Conservation (phyloP, 306 rosid species). For the Vigna reflexopilosa region DNA sequence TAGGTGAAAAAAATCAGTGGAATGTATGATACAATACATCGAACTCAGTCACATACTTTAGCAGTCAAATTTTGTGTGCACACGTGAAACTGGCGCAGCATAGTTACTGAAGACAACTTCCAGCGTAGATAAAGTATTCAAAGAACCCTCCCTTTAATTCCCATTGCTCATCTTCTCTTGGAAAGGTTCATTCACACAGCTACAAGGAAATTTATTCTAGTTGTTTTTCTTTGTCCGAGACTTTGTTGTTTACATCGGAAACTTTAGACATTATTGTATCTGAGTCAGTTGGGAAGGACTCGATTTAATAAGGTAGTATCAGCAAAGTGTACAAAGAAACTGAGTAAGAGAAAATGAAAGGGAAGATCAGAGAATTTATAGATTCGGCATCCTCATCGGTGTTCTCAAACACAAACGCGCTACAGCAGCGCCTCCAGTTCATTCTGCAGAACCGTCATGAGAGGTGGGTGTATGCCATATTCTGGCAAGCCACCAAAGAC, state of each 20-base stretch:
- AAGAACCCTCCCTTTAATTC: neutral
- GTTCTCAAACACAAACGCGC: conserved; percentile 27
- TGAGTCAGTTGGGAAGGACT: too few relatives aligned
- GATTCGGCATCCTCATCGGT: conserved; percentile 36
- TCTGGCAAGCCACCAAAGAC: conserved; percentile 56
- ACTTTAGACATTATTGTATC: neutral
- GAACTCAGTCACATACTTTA: neutral
- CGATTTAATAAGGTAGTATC: neutral
- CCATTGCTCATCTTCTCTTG: neutral
- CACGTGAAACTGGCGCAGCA: conserved; percentile 31
- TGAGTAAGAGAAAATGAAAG: conserved; percentile 12
- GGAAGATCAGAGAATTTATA: neutral
- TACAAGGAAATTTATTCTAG: neutral
- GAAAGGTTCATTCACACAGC: neutral
- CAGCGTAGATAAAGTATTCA: neutral
- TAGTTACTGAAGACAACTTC: neutral
- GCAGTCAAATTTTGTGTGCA: conserved; percentile 13
- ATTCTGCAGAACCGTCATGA: conserved; percentile 52
- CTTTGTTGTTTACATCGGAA: neutral
- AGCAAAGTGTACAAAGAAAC: neutral
- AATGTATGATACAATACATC: conserved; percentile 2
- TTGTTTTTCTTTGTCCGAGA: neutral
- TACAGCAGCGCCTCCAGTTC: conserved; percentile 56
- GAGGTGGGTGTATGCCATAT: conserved; percentile 64
- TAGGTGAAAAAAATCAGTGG: neutral